Evolutionary conservation across 2,329 filamentous ascomycete genomes (phyloP).

Genomic region (Ambrosiella cleistominuta): DNA sequence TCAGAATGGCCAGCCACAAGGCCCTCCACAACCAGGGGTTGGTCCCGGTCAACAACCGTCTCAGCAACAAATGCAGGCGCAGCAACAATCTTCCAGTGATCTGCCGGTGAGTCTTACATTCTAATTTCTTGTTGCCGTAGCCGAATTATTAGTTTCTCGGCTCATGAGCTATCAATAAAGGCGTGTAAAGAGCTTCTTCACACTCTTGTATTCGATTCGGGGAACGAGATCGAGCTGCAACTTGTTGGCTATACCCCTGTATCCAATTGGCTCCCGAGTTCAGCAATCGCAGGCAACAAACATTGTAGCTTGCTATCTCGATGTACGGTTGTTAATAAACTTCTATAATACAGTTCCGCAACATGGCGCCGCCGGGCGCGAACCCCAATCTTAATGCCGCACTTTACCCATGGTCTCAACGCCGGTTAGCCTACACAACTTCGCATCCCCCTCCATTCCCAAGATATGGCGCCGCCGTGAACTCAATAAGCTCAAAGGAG

Average conservation of each 20-base stretch:
- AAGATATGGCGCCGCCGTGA: slow-evolving; percentile 91
- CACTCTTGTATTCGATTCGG: no score
- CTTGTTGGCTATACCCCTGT: no score
- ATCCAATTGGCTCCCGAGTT: neutral
- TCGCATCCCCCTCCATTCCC: slow-evolving; percentile 77
- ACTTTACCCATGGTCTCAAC: slow-evolving; percentile 91
- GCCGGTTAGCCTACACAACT: slow-evolving; percentile 69
- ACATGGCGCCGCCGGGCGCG: slow-evolving; percentile 24
- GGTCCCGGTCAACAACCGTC: slow-evolving; percentile 9
- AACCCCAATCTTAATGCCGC: slow-evolving; percentile 48
- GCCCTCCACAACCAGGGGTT: slow-evolving; percentile 1
- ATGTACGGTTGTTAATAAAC: neutral
- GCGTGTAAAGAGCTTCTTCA: no score
- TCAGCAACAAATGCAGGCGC: slow-evolving; percentile 14
- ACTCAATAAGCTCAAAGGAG: slow-evolving; percentile 82
- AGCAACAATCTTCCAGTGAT: slow-evolving; percentile 20
- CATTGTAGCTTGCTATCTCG: neutral
- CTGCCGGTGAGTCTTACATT: slow-evolving; percentile 24
- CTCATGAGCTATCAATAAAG: no score
- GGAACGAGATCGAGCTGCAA: no score
- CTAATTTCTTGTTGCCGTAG: neutral
- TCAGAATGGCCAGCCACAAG: slow-evolving; percentile 6
- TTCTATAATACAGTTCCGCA: slow-evolving; percentile 30
- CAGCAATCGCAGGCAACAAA: neutral
- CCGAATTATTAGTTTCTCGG: no score